Evolutionary conservation across 2,329 filamentous ascomycete genomes (phyloP).

Genomic region (Hypoxylon sp.): DNA sequence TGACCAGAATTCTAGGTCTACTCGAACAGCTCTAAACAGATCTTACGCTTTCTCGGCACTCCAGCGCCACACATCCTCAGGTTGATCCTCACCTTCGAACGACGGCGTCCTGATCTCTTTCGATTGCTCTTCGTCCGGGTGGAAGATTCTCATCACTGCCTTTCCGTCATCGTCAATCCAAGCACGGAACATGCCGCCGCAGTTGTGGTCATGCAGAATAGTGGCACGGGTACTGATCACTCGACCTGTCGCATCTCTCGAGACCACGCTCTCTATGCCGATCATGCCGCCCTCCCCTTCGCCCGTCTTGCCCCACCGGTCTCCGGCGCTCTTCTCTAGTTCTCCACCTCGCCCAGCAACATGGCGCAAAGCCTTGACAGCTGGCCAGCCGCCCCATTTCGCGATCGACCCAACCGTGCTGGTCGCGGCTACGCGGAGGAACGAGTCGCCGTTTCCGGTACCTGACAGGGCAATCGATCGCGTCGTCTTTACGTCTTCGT

Average conservation of each 20-base stretch:
- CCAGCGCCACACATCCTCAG: conserved; percentile 14
- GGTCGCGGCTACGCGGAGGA: conserved; percentile 74
- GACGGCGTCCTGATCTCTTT: neutral
- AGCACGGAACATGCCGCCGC: conserved; percentile 85
- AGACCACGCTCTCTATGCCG: conserved; percentile 71
- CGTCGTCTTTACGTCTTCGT: conserved; percentile 44
- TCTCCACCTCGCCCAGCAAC: conserved; percentile 77
- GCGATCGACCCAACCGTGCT: conserved; percentile 78
- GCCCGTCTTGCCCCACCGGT: conserved; percentile 75
- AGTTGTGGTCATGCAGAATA: conserved; percentile 82
- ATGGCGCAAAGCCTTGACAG: conserved; percentile 66
- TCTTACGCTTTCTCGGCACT: conserved; percentile 17
- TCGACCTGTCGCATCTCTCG: conserved; percentile 52
- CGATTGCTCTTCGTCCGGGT: conserved; percentile 46
- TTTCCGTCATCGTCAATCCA: conserved; percentile 72
- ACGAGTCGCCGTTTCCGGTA: conserved; percentile 89
- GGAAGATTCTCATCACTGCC: conserved; percentile 66
- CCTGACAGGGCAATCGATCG: conserved; percentile 71
- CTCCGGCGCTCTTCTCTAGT: conserved; percentile 75
- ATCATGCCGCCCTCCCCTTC: conserved; percentile 90
- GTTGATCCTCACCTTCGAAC: conserved; percentile 9
- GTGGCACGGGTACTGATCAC: conserved; percentile 54
- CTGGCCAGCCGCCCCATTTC: conserved; percentile 63
- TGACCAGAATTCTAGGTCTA: neutral
- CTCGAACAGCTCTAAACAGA: conserved; percentile 4